Percentiles rank a stretch among this genome's conserved stretches.
Conservation (phyloP, 257 asterid species). For the Plectranthus barbatus region DNA sequence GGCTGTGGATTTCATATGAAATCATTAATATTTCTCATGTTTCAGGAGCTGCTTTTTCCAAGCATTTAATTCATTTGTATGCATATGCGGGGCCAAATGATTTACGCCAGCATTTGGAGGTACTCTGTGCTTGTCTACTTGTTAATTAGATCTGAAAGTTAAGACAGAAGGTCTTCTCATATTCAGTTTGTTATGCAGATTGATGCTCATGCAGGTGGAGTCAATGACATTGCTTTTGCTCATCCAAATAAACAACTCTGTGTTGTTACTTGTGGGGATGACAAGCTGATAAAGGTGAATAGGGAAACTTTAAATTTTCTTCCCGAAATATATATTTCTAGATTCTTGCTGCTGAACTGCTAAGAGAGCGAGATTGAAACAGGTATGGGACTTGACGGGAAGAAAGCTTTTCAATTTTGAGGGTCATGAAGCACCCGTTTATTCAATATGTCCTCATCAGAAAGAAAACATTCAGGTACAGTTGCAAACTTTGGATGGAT, state of each 20-base stretch:
- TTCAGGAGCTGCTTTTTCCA: conserved; percentile 92
- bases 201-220: conserved; percentile 91
- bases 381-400: conserved; percentile 97
- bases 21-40: conserved; percentile 17
- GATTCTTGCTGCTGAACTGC: conserved; percentile 10
- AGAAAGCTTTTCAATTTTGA: conserved; percentile 81
- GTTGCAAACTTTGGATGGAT: background rate
- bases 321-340: background rate
- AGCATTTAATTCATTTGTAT: conserved; percentile 88
- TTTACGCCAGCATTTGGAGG: conserved; percentile 88
- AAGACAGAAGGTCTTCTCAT: conserved; percentile 11
- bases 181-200: conserved; percentile 42
- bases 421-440: conserved; percentile 98
- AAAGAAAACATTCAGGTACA: conserved; percentile 91
- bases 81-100: conserved; percentile 78
- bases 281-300: conserved; percentile 78
- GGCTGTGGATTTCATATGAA: conserved; percentile 10
- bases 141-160: conserved; percentile 2
- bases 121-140: conserved; percentile 13
- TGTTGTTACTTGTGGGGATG: conserved; percentile 95
- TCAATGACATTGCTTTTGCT: conserved; percentile 91
- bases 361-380: conserved; percentile 35
- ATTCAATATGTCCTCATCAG: conserved; percentile 94
- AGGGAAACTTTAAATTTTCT: conserved; percentile 1
- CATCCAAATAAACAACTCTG: conserved; percentile 91